Evolutionary conservation across 2,329 filamentous ascomycete genomes (phyloP).

Genomic region (Fusarium solani-melongenae): DNA sequence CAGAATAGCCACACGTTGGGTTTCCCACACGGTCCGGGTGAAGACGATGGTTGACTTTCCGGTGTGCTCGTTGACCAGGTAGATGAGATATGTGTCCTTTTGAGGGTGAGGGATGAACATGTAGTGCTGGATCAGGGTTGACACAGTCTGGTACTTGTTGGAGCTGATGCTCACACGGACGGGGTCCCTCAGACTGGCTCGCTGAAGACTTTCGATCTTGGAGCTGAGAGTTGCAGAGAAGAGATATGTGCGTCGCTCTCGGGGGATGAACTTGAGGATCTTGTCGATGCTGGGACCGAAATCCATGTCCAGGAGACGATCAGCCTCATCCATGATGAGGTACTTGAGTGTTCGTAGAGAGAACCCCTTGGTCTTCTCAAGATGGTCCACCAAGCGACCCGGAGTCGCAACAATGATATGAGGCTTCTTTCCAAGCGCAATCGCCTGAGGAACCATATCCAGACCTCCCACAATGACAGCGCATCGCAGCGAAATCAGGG

Average conservation of each 20-base stretch:
- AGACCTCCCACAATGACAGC: constrained; percentile 91
- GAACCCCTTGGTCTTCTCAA: constrained; percentile 98
- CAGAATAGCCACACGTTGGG: constrained; percentile 85
- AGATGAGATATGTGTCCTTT: constrained; percentile 92
- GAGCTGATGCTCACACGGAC: constrained; percentile 83
- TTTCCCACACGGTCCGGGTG: constrained; percentile 90
- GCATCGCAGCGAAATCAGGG: constrained; percentile 86
- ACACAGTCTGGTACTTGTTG: constrained; percentile 91
- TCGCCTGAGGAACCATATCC: constrained; percentile 93
- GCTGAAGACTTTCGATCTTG: constrained; percentile 92
- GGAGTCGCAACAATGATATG: constrained; percentile 95
- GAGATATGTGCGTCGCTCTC: constrained; percentile 83
- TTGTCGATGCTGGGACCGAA: constrained; percentile 94
- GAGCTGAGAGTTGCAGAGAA: constrained; percentile 95
- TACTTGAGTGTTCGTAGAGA: constrained; percentile 84
- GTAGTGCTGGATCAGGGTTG: constrained; percentile 87
- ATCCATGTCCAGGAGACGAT: constrained; percentile 90
- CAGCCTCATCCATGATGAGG: constrained; percentile 94
- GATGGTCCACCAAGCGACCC: constrained; percentile 87
- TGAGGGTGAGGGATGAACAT: constrained; percentile 86
- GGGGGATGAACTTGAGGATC: constrained; percentile 87
- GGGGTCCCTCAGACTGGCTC: constrained; percentile 87
- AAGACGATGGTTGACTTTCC: constrained; percentile 93
- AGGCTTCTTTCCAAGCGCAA: constrained; percentile 94
- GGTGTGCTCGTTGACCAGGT: constrained; percentile 84